Evolutionary conservation across 257 asterid genomes (phyloP).

Genomic region (Paulownia fortunei): DNA sequence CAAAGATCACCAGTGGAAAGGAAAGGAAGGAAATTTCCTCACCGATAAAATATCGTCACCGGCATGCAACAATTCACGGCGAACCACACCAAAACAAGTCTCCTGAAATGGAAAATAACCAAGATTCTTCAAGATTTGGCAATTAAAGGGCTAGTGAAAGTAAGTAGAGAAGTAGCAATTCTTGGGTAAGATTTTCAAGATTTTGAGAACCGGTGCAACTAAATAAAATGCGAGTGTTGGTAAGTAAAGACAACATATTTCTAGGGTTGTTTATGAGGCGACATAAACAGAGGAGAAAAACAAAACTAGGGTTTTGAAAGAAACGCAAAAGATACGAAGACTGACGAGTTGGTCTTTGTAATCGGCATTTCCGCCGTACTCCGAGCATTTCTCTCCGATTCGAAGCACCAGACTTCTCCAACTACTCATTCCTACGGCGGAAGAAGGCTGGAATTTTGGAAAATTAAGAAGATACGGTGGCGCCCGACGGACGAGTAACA

Average conservation of each 20-base stretch:
- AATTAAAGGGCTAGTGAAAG: background rate
- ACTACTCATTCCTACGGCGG: constrained; percentile 66
- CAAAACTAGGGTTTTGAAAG: constrained; percentile 45
- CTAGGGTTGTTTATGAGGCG: no score
- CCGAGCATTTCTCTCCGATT: constrained; percentile 89
- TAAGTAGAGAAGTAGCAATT: background rate
- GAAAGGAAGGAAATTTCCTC: constrained; percentile 26
- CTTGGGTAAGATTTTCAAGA: background rate
- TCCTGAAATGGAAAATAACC: constrained; percentile 57
- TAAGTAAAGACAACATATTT: background rate
- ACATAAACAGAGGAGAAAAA: background rate
- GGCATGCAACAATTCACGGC: constrained; percentile 84
- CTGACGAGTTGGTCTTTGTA: constrained; percentile 89
- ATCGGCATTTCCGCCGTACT: constrained; percentile 82
- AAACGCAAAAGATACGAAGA: constrained; percentile 8
- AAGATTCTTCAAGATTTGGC: background rate
- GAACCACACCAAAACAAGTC: constrained; percentile 81
- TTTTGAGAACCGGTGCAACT: background rate
- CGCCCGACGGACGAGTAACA: constrained; percentile 19
- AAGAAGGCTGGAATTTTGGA: constrained; percentile 5
- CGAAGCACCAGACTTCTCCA: constrained; percentile 85
- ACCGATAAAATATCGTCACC: constrained; percentile 63
- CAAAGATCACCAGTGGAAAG: background rate
- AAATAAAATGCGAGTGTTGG: background rate
- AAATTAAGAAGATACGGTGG: constrained; percentile 13